These are phyloP conservation scores for Hypseocharis bilobata DNA, from an alignment of 441 rosid genomes.

Conservation along the genomic window DNA sequence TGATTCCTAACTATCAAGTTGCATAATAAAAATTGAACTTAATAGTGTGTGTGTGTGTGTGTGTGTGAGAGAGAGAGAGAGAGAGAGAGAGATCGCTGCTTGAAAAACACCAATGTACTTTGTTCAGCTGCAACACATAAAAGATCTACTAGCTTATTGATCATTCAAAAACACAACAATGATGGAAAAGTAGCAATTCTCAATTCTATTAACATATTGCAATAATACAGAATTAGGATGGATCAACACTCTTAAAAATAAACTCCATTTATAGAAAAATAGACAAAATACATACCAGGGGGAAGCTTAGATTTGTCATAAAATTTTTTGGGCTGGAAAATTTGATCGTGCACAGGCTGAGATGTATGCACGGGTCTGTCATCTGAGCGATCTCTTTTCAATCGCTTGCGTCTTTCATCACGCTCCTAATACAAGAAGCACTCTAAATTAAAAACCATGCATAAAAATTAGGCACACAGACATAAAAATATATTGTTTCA, in stretches of 20 bases:
- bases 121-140: neutral
- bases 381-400: constrained; percentile 55
- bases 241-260: neutral
- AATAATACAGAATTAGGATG: no score
- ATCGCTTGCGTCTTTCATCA: constrained; percentile 74
- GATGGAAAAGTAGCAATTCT: neutral
- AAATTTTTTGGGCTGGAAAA: constrained; percentile 37
- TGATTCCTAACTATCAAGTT: neutral
- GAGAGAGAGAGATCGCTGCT: neutral
- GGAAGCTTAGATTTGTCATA: constrained; percentile 75
- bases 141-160: neutral
- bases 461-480: no score
- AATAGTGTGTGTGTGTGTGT: no score
- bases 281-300: constrained; percentile 45
- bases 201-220: neutral
- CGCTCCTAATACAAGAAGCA: constrained; percentile 51
- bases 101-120: neutral
- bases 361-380: constrained; percentile 44
- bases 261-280: constrained; percentile 4
- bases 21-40: neutral
- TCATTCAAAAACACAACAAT: neutral
- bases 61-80: no score
- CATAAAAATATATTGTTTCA: no score
- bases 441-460: constrained; percentile 3
- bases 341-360: constrained; percentile 47